Percentiles rank a stretch among this genome's conserved stretches.
phyloP scores from a whole-genome alignment of 1,139 yeast species.

The Arxiozyma telluris region DNA sequence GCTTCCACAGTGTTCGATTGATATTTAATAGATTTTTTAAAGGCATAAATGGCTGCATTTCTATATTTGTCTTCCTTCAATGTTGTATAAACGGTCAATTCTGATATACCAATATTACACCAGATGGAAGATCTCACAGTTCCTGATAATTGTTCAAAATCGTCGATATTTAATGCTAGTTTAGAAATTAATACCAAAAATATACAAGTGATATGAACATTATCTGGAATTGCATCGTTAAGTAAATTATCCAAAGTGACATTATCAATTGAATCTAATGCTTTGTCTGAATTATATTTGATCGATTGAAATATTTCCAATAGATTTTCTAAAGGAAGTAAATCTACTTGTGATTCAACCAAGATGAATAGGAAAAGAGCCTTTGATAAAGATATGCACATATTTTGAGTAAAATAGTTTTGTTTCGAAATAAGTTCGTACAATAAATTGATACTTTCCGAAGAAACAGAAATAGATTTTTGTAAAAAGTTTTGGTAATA shows the following conservation, averaged over 20 bases:
- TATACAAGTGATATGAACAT: conserved; percentile 21
- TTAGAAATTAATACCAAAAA: conserved; percentile 27
- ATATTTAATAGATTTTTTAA: conserved; percentile 59
- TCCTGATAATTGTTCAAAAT: conserved; percentile 30
- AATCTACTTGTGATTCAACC: conserved; percentile 38
- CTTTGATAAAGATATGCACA: conserved; percentile 48
- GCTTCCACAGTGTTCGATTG: conserved; percentile 62
- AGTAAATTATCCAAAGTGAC: conserved; percentile 41
- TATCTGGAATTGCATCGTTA: conserved; percentile 17
- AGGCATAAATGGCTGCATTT: conserved; percentile 43
- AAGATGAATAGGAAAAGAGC: conserved; percentile 38
- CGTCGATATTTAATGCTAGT: conserved; percentile 17
- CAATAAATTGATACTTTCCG: conserved; percentile 33
- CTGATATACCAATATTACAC: conserved; percentile 65
- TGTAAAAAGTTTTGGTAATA: conserved; percentile 58
- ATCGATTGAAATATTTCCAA: conserved; percentile 31
- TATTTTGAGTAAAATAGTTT: conserved; percentile 35
- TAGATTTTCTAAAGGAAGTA: conserved; percentile 39
- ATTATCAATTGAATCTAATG: conserved; percentile 19
- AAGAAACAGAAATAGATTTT: conserved; percentile 46
- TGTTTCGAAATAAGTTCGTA: conserved; percentile 14
- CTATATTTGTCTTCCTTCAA: conserved; percentile 31
- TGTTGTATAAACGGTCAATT: conserved; percentile 41
- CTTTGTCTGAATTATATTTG: conserved; percentile 9
- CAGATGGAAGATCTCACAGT: conserved; percentile 50